These are phyloP conservation scores for Diaporthe eres DNA, from an alignment of 2,329 filamentous ascomycete genomes.

Conservation along the genomic window DNA sequence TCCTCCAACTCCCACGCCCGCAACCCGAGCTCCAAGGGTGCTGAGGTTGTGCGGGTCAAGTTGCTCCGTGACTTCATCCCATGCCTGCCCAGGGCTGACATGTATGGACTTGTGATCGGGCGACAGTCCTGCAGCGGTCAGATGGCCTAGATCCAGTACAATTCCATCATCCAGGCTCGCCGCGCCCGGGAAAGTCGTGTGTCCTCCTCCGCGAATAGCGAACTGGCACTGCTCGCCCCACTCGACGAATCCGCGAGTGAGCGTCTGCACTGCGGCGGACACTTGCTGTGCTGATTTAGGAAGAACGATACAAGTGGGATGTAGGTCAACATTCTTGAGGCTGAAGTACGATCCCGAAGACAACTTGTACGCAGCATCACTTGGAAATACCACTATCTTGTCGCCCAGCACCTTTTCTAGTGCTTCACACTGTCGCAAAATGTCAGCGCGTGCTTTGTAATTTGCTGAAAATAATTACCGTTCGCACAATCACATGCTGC, in stretches of 20 bases:
- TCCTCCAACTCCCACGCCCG: constrained; percentile 39
- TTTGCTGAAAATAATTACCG: background rate
- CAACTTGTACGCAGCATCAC: background rate
- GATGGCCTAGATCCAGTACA: constrained; percentile 18
- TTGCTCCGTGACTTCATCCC: constrained; percentile 38
- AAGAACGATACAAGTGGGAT: constrained; percentile 14
- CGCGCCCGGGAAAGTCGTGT: constrained; percentile 27
- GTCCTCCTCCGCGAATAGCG: constrained; percentile 27
- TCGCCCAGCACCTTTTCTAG: background rate
- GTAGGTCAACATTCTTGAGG: constrained; percentile 7
- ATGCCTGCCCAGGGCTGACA: constrained; percentile 37
- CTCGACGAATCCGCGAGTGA: constrained; percentile 3
- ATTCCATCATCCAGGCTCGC: constrained; percentile 20
- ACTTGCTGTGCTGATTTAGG: constrained; percentile 23
- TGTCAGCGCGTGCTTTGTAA: background rate
- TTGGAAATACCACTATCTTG: constrained; percentile 1
- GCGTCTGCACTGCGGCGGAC: constrained; percentile 3
- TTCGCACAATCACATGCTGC: background rate
- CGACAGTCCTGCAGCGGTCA: constrained; percentile 8
- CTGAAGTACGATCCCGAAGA: constrained; percentile 7
- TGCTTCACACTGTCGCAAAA: background rate
- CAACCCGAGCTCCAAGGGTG: constrained; percentile 41
- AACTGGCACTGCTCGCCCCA: constrained; percentile 18
- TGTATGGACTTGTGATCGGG: constrained; percentile 15
- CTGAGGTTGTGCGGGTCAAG: constrained; percentile 41